Evolutionary conservation across 164 flowering plant genomes (phyloP).

Genomic region (Annona cherimola): DNA sequence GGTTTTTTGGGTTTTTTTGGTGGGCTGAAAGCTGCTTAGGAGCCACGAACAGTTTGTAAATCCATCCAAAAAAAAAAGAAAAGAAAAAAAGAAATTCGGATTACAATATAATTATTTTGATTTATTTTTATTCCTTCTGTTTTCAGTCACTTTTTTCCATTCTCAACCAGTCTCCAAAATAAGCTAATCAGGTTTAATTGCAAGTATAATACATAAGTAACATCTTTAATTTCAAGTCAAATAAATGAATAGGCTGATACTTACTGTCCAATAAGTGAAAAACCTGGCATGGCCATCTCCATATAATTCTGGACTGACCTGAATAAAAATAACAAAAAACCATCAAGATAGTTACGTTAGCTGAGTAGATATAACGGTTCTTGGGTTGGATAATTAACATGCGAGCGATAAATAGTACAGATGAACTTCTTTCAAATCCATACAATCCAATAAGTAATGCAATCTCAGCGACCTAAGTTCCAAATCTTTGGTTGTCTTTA

Average conservation of each 20-base stretch:
- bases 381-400: not conserved
- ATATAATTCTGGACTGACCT: slow-evolving; percentile 93
- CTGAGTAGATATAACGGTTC: not conserved
- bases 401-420: not conserved
- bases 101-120: no score
- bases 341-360: not conserved
- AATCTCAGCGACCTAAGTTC: not conserved
- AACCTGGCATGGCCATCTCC: slow-evolving; percentile 90
- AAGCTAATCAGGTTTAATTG: no score
- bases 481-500: not conserved
- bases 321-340: slow-evolving; percentile 19
- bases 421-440: not conserved
- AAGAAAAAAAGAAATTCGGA: no score
- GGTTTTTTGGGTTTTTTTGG: no score
- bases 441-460: not conserved
- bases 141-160: no score
- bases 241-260: slow-evolving; percentile 11
- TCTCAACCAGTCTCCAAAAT: no score
- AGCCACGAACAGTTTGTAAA: no score
- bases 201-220: no score
- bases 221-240: no score
- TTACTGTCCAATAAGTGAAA: slow-evolving; percentile 99
- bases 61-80: no score
- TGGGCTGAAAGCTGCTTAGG: no score
- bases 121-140: no score